Evolutionary conservation across 768 basidiomycete genomes (phyloP).

Genomic region (Lactarius evosmus): DNA sequence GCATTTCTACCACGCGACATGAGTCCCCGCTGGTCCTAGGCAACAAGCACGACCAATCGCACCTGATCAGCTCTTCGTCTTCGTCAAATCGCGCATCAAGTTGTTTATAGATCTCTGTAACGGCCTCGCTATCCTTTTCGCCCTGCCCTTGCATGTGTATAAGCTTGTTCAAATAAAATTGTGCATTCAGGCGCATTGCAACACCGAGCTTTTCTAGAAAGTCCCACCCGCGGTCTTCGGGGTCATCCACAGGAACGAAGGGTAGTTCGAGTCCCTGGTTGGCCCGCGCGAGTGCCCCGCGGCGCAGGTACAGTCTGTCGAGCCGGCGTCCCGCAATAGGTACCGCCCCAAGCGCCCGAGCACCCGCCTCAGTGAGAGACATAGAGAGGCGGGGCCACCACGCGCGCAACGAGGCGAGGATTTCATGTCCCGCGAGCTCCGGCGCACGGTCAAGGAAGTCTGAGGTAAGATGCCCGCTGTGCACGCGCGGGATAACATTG

Average conservation of each 20-base stretch:
- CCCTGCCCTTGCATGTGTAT: conserved; percentile 20
- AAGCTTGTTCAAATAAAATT: conserved; percentile 28
- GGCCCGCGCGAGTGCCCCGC: conserved; percentile 8
- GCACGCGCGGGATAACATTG: conserved; percentile 24
- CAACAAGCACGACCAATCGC: neutral
- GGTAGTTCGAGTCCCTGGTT: conserved; percentile 17
- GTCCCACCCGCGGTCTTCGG: conserved; percentile 27
- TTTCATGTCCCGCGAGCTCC: neutral
- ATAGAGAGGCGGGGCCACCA: conserved; percentile 17
- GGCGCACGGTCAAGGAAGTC: conserved; percentile 16
- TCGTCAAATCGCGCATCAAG: conserved; percentile 31
- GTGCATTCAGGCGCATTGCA: conserved; percentile 19
- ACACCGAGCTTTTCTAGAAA: conserved; percentile 29
- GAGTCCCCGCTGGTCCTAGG: neutral
- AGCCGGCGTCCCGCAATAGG: conserved; percentile 16
- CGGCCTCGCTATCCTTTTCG: conserved; percentile 8
- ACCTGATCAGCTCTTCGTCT: conserved; percentile 28
- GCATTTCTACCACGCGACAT: conserved; percentile 8
- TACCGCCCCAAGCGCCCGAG: conserved; percentile 8
- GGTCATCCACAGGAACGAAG: conserved; percentile 28
- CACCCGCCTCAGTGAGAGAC: conserved; percentile 1
- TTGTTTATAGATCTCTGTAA: conserved; percentile 27
- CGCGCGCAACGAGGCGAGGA: conserved; percentile 14
- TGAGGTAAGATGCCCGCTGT: conserved; percentile 12
- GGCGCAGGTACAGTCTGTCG: conserved; percentile 20